Evolutionary conservation across 441 rosid species (phyloP).

Genomic region (Eugenia klotzschiana): DNA sequence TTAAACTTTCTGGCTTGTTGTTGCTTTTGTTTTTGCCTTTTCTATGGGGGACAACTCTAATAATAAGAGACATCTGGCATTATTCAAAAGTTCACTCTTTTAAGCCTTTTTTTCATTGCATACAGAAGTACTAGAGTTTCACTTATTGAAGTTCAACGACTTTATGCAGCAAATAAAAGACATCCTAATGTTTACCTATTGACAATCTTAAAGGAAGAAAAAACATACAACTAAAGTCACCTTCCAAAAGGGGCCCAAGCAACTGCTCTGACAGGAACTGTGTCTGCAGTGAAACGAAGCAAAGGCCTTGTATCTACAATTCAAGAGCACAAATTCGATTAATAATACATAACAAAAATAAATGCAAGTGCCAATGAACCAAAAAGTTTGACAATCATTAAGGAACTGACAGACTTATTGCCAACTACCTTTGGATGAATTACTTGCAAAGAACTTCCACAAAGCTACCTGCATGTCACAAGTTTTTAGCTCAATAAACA

Average conservation of each 20-base stretch:
- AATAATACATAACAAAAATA: not conserved
- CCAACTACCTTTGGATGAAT: constrained; percentile 40
- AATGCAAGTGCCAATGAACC: not conserved
- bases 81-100: not conserved
- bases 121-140: not conserved
- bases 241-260: constrained; percentile 84
- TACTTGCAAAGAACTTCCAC: constrained; percentile 64
- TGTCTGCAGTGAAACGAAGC: constrained; percentile 76
- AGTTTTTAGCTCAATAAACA: not conserved
- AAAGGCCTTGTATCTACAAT: constrained; percentile 79
- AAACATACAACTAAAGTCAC: constrained; percentile 19
- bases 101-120: not conserved
- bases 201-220: not conserved
- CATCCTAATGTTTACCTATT: not conserved
- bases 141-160: not conserved
- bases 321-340: not conserved
- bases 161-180: not conserved
- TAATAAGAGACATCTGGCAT: not conserved
- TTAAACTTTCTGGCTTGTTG: not conserved
- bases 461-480: constrained; percentile 59
- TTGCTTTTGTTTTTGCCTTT: not conserved
- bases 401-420: not conserved
- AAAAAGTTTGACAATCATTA: not conserved
- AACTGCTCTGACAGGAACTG: constrained; percentile 65
- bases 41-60: not conserved